These are phyloP conservation scores for Trichomonas vaginalis DNA, from an alignment of 208 protist genomes.

Conservation along the genomic window DNA sequence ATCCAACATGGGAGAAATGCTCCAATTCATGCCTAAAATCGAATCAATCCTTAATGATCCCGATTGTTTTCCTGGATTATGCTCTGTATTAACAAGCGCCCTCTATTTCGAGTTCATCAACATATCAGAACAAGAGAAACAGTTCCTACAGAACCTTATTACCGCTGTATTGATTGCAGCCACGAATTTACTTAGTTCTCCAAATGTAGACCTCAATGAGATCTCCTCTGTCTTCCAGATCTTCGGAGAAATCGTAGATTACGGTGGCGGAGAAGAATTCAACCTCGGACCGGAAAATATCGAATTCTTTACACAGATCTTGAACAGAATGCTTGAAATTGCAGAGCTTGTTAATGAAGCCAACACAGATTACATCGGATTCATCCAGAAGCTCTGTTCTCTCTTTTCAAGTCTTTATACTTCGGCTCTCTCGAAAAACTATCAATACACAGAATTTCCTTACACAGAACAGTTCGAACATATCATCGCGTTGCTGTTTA, in stretches of 20 bases:
- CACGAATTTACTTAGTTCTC: background rate
- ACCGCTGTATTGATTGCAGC: background rate
- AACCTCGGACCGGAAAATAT: background rate
- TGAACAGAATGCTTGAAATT: background rate
- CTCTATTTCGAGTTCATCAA: background rate
- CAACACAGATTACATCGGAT: background rate
- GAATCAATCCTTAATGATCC: background rate
- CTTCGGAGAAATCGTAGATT: background rate
- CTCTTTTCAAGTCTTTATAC: background rate
- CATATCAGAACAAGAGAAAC: background rate
- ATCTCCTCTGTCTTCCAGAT: background rate
- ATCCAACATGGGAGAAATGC: background rate
- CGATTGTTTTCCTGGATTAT: background rate
- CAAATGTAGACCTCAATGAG: background rate
- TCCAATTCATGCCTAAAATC: background rate
- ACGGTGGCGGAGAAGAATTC: background rate
- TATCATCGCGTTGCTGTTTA: background rate
- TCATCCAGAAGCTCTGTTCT: background rate
- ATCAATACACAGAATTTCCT: background rate
- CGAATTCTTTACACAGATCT: background rate
- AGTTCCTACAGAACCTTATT: background rate
- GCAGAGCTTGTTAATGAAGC: background rate
- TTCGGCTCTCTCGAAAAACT: background rate
- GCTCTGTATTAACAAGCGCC: background rate
- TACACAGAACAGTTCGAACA: background rate